Evolutionary conservation across 2,329 filamentous ascomycete genomes (phyloP), one percentile per base, ranked within the genome.

Genomic region (Truncatella angustata): DNA sequence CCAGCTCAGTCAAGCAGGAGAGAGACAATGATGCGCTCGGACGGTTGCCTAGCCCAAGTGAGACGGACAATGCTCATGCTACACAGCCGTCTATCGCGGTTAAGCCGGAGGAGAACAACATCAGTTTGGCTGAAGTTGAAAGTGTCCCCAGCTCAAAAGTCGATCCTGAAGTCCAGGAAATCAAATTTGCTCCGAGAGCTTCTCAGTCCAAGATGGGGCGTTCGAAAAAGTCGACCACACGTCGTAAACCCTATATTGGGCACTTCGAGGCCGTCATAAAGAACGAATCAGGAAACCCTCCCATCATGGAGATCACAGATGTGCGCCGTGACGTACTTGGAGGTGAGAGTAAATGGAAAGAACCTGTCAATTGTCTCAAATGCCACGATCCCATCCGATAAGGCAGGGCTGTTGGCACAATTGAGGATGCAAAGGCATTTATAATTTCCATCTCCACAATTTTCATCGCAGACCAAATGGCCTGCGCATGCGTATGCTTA

Each of bases 341-440:
- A 9, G 79, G 79, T 2, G 73, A 75, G 28, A 80, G 77, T 63
- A 69, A 66, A 9, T 84, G 81, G 81, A 75, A 70, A 10, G 79
- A 83, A 61, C 71, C 72, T 4, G 63, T 78, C 28, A 65, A 70
- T 44, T 84, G 81, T 55, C 69, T 83, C 32, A 60, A 79, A 36
- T 84, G 81, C 60, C 67, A 67, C 20, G 60, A 67, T n/a, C 66
- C 67, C 39, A 76, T 82, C 52, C 73, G 77, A 16, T 44, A 44
- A 20, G 14, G 16, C n/a, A 3, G n/a, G n/a, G n/a, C n/a, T n/a
- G n/a, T n/a, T n/a, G n/a, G n/a, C n/a, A n/a, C n/a, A n/a, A n/a
- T n/a, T n/a, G 2, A 62, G 53, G 9, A 55, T 52, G 2, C 59
- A 53, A 3, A 58, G 44, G 24, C 28, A 32, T 32, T 32, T 32